Base-by-base conservation (phyloP, 768 basidiomycete genomes). In the Chalciporus chontae region DNA sequence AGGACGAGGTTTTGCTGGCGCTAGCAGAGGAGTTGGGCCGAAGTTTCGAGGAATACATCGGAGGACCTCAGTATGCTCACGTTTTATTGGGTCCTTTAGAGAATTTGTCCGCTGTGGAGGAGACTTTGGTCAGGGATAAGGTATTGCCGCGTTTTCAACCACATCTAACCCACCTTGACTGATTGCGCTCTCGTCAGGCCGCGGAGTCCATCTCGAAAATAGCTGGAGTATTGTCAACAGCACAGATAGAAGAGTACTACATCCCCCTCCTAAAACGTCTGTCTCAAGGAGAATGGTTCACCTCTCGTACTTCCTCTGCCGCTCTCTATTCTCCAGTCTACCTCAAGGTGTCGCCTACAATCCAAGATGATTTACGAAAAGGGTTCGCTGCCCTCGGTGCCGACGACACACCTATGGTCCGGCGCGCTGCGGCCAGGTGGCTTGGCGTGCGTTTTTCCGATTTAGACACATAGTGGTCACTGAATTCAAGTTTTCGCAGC, bases 401-500 rank as follows among this genome's bases (percentile, higher is more conserved):
- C 17, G 96, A 99, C 65, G 96, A 99, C 64, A 99, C 96, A 11
- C 96, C 96, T 21, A 99, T 99, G 96, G 95, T 97, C 51, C 78
- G 94, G 61, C 79, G 96, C 54, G 94, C 95, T 23, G 94, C 94
- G 41, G 94, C 94, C 11, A 96, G 93, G 70, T 92, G 89, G 81
- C 85, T 98, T 40, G 95, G 92, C 42, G 94, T 97, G 68, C 65
- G 91, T 81, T 21, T 51, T 40, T 26, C 11, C 37, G 10, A 8
- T 48, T 27, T 17, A 24, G 3, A 7, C 36, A 26, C 24, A 6
- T 52, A 32, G 48, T 43, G 18, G 54, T 17, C 21, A 29, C 55
- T 61, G 36, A 62, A 18, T 43, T 38, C 55, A 18, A 23, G 11
- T 52, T 47, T 39, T 50, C 40, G 6, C 53, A 96, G 94, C 78